Evolutionary conservation across 192 early-diverging fungal genomes (phyloP).

Genomic region (Gryganskiella cystojenkinii): DNA sequence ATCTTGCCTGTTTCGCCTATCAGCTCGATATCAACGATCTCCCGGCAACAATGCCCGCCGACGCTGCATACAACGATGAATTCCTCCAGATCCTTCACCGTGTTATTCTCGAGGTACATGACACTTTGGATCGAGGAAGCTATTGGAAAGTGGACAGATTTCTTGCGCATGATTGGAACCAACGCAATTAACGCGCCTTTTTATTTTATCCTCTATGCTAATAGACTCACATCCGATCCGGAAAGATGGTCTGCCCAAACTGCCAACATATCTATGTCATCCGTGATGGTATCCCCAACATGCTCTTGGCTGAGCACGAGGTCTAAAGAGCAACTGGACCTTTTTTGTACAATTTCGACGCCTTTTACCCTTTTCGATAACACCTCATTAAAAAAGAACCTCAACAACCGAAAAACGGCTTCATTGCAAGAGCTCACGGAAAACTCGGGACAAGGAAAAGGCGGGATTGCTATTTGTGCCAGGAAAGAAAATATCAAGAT

Average conservation of each 20-base stretch:
- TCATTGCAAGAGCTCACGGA: no score
- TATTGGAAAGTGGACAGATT: no score
- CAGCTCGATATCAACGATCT: constrained; percentile 78
- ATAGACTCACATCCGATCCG: constrained; percentile 86
- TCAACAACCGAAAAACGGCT: no score
- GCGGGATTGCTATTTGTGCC: no score
- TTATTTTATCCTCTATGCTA: no score
- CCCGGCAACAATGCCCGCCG: constrained; percentile 70
- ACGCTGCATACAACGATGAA: constrained; percentile 68
- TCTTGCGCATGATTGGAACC: no score
- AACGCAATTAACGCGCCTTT: no score
- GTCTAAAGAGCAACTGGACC: constrained; percentile 53
- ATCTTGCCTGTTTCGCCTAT: not conserved
- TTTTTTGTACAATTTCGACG: no score
- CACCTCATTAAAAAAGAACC: not conserved
- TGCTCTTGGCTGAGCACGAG: constrained; percentile 87
- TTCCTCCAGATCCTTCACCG: constrained; percentile 82
- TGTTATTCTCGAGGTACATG: constrained; percentile 81
- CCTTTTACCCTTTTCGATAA: not conserved
- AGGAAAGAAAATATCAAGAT: no score
- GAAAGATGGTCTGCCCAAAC: constrained; percentile 91
- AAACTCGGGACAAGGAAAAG: no score
- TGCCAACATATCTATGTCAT: constrained; percentile 93
- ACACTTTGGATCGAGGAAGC: not conserved
- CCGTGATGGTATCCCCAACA: constrained; percentile 94